These are phyloP conservation scores for Aureobasidium pullulans DNA, from an alignment of 2,329 filamentous ascomycete species.

Conservation along the genomic window DNA sequence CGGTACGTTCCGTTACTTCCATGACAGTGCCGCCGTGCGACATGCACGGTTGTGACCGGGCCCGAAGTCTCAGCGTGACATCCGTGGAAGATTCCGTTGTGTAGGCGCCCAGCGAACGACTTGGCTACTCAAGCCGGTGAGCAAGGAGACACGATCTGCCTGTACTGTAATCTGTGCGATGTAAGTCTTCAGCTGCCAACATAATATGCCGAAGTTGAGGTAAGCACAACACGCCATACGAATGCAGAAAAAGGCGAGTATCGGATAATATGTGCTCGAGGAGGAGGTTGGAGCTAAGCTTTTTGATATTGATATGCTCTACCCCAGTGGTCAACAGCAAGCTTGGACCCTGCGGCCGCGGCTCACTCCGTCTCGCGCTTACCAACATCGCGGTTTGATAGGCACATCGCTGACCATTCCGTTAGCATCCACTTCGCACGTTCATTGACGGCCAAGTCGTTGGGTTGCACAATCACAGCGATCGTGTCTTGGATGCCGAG, in stretches of 20 bases:
- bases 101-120: not conserved
- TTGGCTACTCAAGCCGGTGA: not conserved
- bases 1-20: not conserved
- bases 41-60: conserved; percentile 1
- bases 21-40: not conserved
- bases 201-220: not conserved
- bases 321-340: not conserved
- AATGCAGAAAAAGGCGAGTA: not conserved
- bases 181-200: not conserved
- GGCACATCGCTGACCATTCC: conserved; percentile 8
- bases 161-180: not conserved
- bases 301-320: not conserved
- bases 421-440: not conserved
- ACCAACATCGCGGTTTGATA: conserved; percentile 9
- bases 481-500: not conserved
- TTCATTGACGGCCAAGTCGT: conserved; percentile 1
- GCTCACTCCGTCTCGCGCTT: conserved; percentile 7
- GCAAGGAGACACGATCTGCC: not conserved
- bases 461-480: conserved; percentile 7
- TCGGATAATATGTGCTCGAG: not conserved
- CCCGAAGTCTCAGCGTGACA: not conserved
- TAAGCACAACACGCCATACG: not conserved
- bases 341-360: not conserved
- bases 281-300: not conserved
- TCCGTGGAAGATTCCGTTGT: not conserved